Percentiles rank a stretch among this genome's conserved stretches.
These are phyloP conservation scores for Aschersonia sp. DNA, from an alignment of 2,329 filamentous ascomycete species.

Conservation along the genomic window DNA sequence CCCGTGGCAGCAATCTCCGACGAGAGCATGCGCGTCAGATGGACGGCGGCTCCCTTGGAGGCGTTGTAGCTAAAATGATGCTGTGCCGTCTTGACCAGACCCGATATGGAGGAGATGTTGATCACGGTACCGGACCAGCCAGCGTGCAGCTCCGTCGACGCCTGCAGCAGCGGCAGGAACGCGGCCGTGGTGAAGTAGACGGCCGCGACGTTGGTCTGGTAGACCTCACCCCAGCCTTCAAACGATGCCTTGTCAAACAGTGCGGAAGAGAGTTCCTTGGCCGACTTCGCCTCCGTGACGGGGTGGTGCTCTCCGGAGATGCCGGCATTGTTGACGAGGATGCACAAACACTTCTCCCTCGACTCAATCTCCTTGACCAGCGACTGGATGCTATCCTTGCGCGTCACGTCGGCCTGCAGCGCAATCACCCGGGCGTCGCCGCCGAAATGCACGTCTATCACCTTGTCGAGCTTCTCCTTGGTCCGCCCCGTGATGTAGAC, in stretches of 20 bases:
- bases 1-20: conserved; percentile 42
- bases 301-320: conserved; percentile 38
- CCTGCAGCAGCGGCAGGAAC: conserved; percentile 47
- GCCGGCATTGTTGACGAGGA: conserved; percentile 57
- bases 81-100: conserved; percentile 45
- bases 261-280: conserved; percentile 39
- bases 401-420: conserved; percentile 47
- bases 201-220: conserved; percentile 61
- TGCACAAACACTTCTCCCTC: conserved; percentile 42
- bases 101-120: conserved; percentile 55
- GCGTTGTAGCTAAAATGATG: conserved; percentile 54
- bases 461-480: conserved; percentile 44
- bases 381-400: conserved; percentile 41
- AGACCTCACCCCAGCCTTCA: conserved; percentile 58
- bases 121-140: conserved; percentile 46
- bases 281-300: conserved; percentile 33
- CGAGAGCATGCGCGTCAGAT: conserved; percentile 50
- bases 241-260: conserved; percentile 54
- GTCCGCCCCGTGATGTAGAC: conserved; percentile 59
- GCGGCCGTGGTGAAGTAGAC: conserved; percentile 51
- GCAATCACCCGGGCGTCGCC: conserved; percentile 38
- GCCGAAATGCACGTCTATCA: conserved; percentile 42
- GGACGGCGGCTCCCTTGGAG: conserved; percentile 48
- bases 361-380: conserved; percentile 42
- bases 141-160: conserved; percentile 22